Evolutionary conservation across 1,139 yeast species (phyloP).

Genomic region (Zygotorulaspora mrakii): DNA sequence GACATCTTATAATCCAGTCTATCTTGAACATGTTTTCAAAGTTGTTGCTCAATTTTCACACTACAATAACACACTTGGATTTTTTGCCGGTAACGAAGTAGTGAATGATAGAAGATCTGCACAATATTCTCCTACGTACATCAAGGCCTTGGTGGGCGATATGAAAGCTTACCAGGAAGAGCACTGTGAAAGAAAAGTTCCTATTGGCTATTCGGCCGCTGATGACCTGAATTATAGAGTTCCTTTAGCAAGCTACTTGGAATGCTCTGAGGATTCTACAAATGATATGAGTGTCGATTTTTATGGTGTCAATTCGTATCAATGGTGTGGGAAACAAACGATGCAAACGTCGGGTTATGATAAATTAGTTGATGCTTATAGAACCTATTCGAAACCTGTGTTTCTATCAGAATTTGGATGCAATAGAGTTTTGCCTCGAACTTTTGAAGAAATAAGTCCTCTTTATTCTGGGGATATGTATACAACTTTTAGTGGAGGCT

Average conservation of each 20-base stretch:
- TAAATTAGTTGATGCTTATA: constrained; percentile 65
- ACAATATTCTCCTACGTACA: constrained; percentile 57
- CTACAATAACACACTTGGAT: constrained; percentile 86
- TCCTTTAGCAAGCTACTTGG: constrained; percentile 74
- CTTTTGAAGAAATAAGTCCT: constrained; percentile 71
- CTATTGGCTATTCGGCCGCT: constrained; percentile 96
- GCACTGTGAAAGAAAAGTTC: constrained; percentile 63
- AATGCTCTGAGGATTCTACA: constrained; percentile 59
- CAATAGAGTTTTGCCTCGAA: constrained; percentile 75
- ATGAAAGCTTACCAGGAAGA: constrained; percentile 63
- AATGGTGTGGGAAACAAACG: constrained; percentile 94
- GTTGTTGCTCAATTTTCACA: constrained; percentile 78
- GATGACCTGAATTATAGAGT: constrained; percentile 77
- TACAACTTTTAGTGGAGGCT: constrained; percentile 83
- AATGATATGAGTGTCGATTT: constrained; percentile 68
- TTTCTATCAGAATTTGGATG: constrained; percentile 94
- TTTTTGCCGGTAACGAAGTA: constrained; percentile 92
- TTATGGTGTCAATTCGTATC: constrained; percentile 92
- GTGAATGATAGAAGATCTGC: constrained; percentile 80
- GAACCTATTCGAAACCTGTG: constrained; percentile 66
- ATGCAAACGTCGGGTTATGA: constrained; percentile 81
- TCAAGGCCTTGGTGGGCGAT: constrained; percentile 78
- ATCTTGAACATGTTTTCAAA: constrained; percentile 71
- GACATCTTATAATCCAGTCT: constrained; percentile 66
- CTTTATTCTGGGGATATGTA: constrained; percentile 74